Evolutionary conservation across 228 moss, liverwort and hornwort genomes (phyloP).

Genomic region (Sphagnum magellanicum): DNA sequence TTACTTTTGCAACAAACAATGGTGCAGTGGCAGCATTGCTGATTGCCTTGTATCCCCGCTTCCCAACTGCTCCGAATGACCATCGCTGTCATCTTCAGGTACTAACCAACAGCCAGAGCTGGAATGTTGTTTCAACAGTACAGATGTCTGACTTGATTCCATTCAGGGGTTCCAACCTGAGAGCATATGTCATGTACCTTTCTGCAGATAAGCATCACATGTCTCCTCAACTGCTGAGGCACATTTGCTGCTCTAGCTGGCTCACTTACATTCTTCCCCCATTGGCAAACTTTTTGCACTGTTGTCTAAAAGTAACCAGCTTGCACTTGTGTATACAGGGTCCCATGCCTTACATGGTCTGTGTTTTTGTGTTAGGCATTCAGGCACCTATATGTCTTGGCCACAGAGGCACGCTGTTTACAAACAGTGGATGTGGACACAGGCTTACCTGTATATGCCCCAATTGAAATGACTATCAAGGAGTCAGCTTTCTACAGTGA

Average conservation of each 20-base stretch:
- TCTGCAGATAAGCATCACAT: no score
- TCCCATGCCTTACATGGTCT: not conserved
- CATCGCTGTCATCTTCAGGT: conserved; percentile 90
- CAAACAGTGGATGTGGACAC: conserved; percentile 97
- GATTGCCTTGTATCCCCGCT: conserved; percentile 90
- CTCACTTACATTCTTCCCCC: no score
- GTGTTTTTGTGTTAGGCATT: conserved; percentile 44
- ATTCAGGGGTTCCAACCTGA: no score
- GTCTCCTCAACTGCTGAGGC: no score
- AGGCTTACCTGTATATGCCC: conserved; percentile 78
- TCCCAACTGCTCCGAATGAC: conserved; percentile 81
- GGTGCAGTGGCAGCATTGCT: conserved; percentile 93
- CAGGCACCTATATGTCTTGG: conserved; percentile 90
- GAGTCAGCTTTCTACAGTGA: conserved; percentile 48
- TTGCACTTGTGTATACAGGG: no score
- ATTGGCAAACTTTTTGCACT: no score
- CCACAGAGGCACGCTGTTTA: conserved; percentile 92
- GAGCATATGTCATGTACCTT: no score
- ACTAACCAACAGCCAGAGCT: not conserved
- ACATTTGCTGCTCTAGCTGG: no score
- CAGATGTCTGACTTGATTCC: no score
- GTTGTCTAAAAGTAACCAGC: no score
- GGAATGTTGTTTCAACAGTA: no score
- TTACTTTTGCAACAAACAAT: conserved; percentile 86
- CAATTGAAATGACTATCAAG: conserved; percentile 82